These are phyloP conservation scores for Blastomyces gilchristii DNA, from an alignment of 2,329 filamentous ascomycete species.

Conservation along the genomic window DNA sequence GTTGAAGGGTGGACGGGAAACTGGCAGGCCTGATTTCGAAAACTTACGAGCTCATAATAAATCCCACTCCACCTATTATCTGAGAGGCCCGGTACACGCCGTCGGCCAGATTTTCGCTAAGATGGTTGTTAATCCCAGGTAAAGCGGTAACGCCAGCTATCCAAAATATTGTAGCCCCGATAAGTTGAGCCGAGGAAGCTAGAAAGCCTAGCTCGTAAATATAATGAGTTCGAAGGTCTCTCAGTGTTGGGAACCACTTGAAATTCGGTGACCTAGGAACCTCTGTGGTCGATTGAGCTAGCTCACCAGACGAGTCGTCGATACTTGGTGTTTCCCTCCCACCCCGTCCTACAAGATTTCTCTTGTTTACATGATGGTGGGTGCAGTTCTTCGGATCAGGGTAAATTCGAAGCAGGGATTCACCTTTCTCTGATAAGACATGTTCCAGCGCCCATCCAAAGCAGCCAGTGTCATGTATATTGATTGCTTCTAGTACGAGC, in stretches of 20 bases:
- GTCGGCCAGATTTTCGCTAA: slow-evolving; percentile 41
- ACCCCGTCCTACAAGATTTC: slow-evolving; percentile 30
- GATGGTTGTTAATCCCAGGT: slow-evolving; percentile 44
- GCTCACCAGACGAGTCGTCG: slow-evolving; percentile 8
- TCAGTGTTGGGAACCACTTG: slow-evolving; percentile 48
- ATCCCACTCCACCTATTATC: slow-evolving; percentile 52
- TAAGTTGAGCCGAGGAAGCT: slow-evolving; percentile 46
- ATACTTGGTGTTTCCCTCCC: neutral
- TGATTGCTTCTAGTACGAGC: slow-evolving; percentile 58
- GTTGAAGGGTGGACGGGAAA: neutral
- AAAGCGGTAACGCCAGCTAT: slow-evolving; percentile 52
- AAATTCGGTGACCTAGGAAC: slow-evolving; percentile 5
- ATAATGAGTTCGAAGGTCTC: slow-evolving; percentile 51
- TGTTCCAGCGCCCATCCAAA: slow-evolving; percentile 59
- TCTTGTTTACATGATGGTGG: slow-evolving; percentile 35
- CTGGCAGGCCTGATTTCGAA: neutral
- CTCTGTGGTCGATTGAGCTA: neutral
- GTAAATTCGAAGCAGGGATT: slow-evolving; percentile 9
- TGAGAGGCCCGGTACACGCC: slow-evolving; percentile 54
- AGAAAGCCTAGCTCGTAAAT: slow-evolving; percentile 53
- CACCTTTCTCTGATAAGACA: slow-evolving; percentile 29
- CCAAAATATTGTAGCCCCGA: slow-evolving; percentile 55
- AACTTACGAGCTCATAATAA: slow-evolving; percentile 44
- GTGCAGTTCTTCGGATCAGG: slow-evolving; percentile 20
- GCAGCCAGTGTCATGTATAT: slow-evolving; percentile 53